These are phyloP conservation scores for Sicyos edulis DNA, from an alignment of 306 rosid genomes.

Conservation along the genomic window DNA sequence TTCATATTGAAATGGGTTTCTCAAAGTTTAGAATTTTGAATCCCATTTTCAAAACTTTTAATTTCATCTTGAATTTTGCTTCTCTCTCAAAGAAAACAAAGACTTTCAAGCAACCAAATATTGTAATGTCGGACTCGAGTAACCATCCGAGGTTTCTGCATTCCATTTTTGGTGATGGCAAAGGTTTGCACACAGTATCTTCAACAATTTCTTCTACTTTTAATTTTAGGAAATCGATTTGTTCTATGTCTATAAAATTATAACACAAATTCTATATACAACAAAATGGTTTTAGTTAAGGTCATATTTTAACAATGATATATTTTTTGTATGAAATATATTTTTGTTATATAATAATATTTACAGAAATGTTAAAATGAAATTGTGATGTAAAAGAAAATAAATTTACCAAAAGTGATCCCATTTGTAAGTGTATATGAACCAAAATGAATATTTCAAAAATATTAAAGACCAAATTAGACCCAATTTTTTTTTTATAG, in stretches of 20 bases:
- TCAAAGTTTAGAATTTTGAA: not conserved
- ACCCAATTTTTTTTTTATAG: too few relatives aligned
- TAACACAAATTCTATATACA: not conserved
- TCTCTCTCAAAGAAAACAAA: not conserved
- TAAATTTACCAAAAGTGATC: too few relatives aligned
- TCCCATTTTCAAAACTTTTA: not conserved
- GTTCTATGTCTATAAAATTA: not conserved
- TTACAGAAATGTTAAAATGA: not conserved
- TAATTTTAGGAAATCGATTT: too few relatives aligned
- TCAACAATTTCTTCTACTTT: too few relatives aligned
- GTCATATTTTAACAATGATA: too few relatives aligned
- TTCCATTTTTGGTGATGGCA: conserved; percentile 5
- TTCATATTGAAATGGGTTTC: not conserved
- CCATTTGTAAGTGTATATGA: too few relatives aligned
- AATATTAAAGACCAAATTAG: too few relatives aligned
- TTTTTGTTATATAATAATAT: too few relatives aligned
- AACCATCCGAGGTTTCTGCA: not conserved
- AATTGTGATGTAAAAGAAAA: not conserved
- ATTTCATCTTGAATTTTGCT: not conserved
- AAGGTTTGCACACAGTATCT: not conserved
- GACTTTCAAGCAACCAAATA: not conserved
- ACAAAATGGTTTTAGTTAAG: too few relatives aligned
- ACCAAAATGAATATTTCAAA: too few relatives aligned
- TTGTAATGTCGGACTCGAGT: not conserved
- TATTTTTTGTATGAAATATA: too few relatives aligned